These are phyloP conservation scores for Ogataea hybrid DNA, from an alignment of 1,139 yeast species.

Conservation along the genomic window DNA sequence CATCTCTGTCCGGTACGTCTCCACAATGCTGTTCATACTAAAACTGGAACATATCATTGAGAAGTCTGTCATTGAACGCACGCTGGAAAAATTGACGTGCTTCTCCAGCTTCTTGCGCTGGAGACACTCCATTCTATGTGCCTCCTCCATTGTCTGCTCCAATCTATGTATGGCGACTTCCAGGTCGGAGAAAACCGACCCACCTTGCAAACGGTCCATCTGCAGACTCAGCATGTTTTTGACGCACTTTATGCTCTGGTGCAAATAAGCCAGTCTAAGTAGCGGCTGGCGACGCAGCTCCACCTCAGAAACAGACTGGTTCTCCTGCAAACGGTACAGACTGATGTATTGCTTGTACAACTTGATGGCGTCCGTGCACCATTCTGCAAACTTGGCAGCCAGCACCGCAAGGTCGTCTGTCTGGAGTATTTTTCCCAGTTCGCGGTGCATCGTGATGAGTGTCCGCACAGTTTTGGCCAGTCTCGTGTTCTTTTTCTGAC, in stretches of 20 bases:
- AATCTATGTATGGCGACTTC: slow-evolving; percentile 24
- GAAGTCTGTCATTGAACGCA: slow-evolving; percentile 25
- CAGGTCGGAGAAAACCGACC: slow-evolving; percentile 24
- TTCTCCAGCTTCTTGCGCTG: slow-evolving; percentile 20
- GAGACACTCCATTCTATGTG: slow-evolving; percentile 20
- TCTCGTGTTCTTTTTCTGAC: slow-evolving; percentile 20
- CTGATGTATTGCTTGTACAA: slow-evolving; percentile 31
- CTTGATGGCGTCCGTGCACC: slow-evolving; percentile 21
- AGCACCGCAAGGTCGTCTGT: slow-evolving; percentile 14
- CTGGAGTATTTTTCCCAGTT: slow-evolving; percentile 13
- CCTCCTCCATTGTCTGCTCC: slow-evolving; percentile 15
- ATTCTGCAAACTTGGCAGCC: slow-evolving; percentile 20
- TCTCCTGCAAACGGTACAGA: slow-evolving; percentile 32
- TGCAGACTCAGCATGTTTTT: slow-evolving; percentile 32
- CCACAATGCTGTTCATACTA: slow-evolving; percentile 8
- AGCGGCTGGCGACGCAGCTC: slow-evolving; percentile 40
- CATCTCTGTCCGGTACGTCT: slow-evolving; percentile 19
- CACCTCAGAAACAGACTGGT: slow-evolving; percentile 36
- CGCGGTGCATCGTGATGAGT: slow-evolving; percentile 20
- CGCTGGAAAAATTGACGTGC: slow-evolving; percentile 17
- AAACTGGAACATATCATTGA: slow-evolving; percentile 21
- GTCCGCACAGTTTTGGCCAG: slow-evolving; percentile 16
- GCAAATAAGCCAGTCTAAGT: slow-evolving; percentile 36
- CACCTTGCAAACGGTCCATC: slow-evolving; percentile 18
- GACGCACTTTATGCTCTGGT: slow-evolving; percentile 27